These are phyloP conservation scores for Suillus americanus DNA, from an alignment of 768 basidiomycete genomes.

Conservation along the genomic window DNA sequence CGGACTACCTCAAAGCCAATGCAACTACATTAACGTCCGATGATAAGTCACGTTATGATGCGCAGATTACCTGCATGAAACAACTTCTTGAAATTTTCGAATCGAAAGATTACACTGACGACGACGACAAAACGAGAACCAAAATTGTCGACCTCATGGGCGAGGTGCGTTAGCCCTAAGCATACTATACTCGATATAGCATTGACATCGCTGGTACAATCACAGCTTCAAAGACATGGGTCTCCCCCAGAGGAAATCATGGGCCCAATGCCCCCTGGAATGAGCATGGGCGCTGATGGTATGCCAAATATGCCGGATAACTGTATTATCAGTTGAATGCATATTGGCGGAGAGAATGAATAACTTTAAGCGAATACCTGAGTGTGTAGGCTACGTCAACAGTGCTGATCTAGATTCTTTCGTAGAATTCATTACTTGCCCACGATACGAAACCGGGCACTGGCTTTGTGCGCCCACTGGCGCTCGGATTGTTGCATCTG, in stretches of 20 bases:
- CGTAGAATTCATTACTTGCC: not conserved
- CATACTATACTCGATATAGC: not conserved
- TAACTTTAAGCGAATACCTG: not conserved
- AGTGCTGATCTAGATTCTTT: not conserved
- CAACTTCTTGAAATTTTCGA: slow-evolving; percentile 70
- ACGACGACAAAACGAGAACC: slow-evolving; percentile 43
- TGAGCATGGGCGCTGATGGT: slow-evolving; percentile 54
- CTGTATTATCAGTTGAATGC: slow-evolving; percentile 15
- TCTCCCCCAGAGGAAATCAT: slow-evolving; percentile 80
- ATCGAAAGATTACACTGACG: slow-evolving; percentile 54
- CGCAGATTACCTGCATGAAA: slow-evolving; percentile 56
- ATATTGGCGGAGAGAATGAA: not conserved
- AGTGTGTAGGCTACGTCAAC: not conserved
- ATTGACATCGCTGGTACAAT: not conserved
- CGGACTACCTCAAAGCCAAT: slow-evolving; percentile 65
- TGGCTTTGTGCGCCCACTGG: not conserved
- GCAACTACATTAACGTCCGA: slow-evolving; percentile 49
- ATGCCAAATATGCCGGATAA: slow-evolving; percentile 43
- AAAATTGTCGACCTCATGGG: slow-evolving; percentile 70
- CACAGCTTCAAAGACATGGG: slow-evolving; percentile 78
- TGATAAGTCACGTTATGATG: slow-evolving; percentile 63
- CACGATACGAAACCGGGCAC: not conserved
- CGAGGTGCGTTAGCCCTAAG: slow-evolving; percentile 46
- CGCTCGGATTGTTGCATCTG: not conserved
- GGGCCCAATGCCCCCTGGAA: slow-evolving; percentile 79